Evolutionary conservation across 1,284 basidiomycete genomes (phyloP), one percentile per base, ranked within the genome.

Genomic region (Rhodotorula glutinis): DNA sequence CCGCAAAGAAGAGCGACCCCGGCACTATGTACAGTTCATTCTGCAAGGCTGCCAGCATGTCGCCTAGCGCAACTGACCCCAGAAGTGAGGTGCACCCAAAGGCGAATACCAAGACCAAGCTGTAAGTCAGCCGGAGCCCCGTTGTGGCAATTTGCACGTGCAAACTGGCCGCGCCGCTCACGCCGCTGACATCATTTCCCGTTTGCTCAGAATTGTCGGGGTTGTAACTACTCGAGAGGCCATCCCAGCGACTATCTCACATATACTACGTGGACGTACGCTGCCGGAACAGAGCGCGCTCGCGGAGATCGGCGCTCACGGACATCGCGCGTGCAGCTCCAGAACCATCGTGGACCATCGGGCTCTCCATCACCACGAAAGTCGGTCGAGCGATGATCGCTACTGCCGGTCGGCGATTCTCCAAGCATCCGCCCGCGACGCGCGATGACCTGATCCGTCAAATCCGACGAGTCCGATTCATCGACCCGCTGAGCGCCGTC

Each of bases 311-410:
- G n/a, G n/a, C n/a, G n/a, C n/a, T n/a, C n/a, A n/a, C n/a, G n/a
- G n/a, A n/a, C n/a, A n/a, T n/a, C n/a, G n/a, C n/a, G n/a, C n/a
- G n/a, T n/a, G 3, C 57, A 63, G 65, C 23, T 10, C 33, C 44
- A 2, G 46, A 29, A 2, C 33, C 60, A 7, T 46, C 59, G 2
- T 44, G 51, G 51, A 63, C 58, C 1, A 11, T 51, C 23, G 2
- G 38, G 10, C 40, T 49, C 1, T 63, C 60, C 38, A 60, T 63
- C 57, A 25, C 57, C 25, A 59, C 57, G 0, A 19, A 14, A 33
- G 57, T 53, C 57, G 47, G 55, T 3, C 43, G 65, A 21, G 25
- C n/a, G 13, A 41, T 11, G 16, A 43, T 40, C 13, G n/a, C 19
- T 33, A 27, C 23, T 19, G 27, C 23, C 16, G 29, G n/a, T n/a